phyloP scores from a whole-genome alignment of 1,284 basidiomycete genomes.

The Ganoderma meredithae region DNA sequence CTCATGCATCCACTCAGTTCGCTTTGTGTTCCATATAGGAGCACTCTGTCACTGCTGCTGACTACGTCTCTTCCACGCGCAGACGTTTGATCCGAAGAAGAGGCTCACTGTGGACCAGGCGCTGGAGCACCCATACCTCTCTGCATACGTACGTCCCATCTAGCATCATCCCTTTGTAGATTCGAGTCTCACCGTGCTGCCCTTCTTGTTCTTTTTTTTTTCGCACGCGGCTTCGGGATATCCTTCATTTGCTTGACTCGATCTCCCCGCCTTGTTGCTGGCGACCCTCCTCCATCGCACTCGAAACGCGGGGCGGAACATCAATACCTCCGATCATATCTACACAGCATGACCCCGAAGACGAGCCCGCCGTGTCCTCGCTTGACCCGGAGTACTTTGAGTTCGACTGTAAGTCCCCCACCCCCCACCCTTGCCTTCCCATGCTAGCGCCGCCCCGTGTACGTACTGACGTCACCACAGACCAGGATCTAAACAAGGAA shows the following conservation, averaged over 20 bases:
- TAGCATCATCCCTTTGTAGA: slow-evolving; percentile 12
- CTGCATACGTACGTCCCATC: slow-evolving; percentile 58
- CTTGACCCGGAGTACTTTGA: slow-evolving; percentile 87
- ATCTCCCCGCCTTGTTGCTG: not conserved
- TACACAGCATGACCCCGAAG: slow-evolving; percentile 81
- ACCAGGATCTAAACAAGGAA: slow-evolving; percentile 79
- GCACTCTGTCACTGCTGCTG: slow-evolving; percentile 7
- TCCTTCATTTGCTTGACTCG: not conserved
- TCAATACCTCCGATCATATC: not conserved
- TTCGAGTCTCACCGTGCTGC: slow-evolving; percentile 11
- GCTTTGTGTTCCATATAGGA: not conserved
- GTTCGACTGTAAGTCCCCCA: slow-evolving; percentile 69
- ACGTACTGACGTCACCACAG: slow-evolving; percentile 43
- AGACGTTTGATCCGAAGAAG: slow-evolving; percentile 89
- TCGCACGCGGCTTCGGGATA: slow-evolving; percentile 10
- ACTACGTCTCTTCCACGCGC: slow-evolving; percentile 1
- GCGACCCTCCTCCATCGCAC: not conserved
- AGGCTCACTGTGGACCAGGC: slow-evolving; percentile 88
- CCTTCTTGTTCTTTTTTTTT: not conserved
- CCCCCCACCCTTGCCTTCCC: not conserved
- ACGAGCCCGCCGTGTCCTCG: slow-evolving; percentile 80
- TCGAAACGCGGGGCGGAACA: not conserved
- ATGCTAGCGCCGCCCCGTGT: not conserved
- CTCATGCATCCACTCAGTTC: not conserved
- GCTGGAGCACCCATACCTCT: slow-evolving; percentile 78